Evolutionary conservation across 2,329 filamentous ascomycete species (phyloP).

Genomic region (Fusarium sp.): DNA sequence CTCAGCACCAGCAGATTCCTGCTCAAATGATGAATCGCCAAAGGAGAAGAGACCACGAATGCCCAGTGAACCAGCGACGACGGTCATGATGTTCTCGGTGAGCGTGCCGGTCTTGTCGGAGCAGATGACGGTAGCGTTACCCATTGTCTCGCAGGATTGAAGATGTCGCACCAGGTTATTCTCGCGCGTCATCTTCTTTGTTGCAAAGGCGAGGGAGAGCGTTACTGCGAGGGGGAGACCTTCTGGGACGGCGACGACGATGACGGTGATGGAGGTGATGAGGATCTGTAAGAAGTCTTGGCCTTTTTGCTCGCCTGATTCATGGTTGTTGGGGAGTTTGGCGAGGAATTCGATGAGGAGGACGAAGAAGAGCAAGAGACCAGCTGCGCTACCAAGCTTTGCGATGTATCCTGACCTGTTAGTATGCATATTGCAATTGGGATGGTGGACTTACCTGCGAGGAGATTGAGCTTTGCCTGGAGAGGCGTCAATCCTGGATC

Average conservation of each 20-base stretch:
- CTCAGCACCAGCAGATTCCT: conserved; percentile 28
- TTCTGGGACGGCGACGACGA: conserved; percentile 74
- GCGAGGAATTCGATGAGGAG: conserved; percentile 80
- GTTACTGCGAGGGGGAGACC: conserved; percentile 74
- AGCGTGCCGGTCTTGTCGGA: conserved; percentile 64
- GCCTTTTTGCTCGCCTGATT: conserved; percentile 62
- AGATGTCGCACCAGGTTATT: conserved; percentile 74
- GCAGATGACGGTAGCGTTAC: conserved; percentile 77
- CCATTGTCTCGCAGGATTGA: conserved; percentile 76
- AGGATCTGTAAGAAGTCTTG: conserved; percentile 68
- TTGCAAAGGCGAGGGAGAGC: conserved; percentile 73
- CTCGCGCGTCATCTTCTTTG: conserved; percentile 73
- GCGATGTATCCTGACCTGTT: conserved; percentile 42
- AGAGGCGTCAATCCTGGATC: conserved; percentile 62
- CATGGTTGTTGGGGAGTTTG: conserved; percentile 61
- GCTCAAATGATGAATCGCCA: conserved; percentile 53
- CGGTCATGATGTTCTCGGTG: conserved; percentile 75
- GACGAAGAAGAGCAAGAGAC: conserved; percentile 78
- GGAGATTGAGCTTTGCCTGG: conserved; percentile 59
- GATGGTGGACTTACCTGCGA: conserved; percentile 19
- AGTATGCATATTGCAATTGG: not conserved
- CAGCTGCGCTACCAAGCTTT: conserved; percentile 67
- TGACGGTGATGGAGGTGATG: conserved; percentile 71
- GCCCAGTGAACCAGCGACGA: conserved; percentile 69
- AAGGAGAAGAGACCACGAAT: conserved; percentile 45